Evolutionary conservation across 1,284 basidiomycete genomes (phyloP), one percentile per base, ranked within the genome.

Genomic region (Cryptococcus amylolentus): DNA sequence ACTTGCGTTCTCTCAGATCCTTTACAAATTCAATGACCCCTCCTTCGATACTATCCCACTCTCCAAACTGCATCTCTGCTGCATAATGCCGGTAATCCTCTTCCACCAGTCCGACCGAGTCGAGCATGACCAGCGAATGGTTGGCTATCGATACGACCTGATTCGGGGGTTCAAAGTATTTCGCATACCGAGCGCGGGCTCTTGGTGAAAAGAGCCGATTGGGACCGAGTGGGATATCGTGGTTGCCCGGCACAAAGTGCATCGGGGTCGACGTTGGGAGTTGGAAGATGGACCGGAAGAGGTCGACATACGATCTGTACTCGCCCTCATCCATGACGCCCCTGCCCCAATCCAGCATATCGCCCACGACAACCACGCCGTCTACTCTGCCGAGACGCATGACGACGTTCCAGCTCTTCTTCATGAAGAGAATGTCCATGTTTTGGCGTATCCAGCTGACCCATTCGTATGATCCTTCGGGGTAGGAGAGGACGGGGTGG

Each of bases 171-270:
- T 71, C 71, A 54, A 78, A 78, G 57, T 86, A 82, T 13, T 82
- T 73, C 3, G 72, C 77, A 70, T 88, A 94, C 39, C 89, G 84
- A 20, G 79, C 74, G 18, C 82, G 80, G 0, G 87, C 84, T 50
- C 81, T 68, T 18, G 82, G 78, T 2, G 87, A 87, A 70, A 83
- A 82, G 9, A 78, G 69, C 8, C 77, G 60, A 9, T 84, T 81
- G 35, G 78, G 73, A 14, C 86, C 87, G 60, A 89, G 80, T 38
- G 88, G 88, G 45, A 93, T 81, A 66, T 94, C 91, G 70, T 89
- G 87, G 67, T 94, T 94, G 12, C 91, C 91, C 1, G 89, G 87
- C n/a, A 92, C 76, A 68, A 85, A 87, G 74, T 86, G 84, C 28
- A 82, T 80, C 0, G 81, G 78, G 0, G 80, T 75, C 1, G 56